Base-by-base conservation (phyloP, 305 asterid genomes). In the Solanum chacoense region DNA sequence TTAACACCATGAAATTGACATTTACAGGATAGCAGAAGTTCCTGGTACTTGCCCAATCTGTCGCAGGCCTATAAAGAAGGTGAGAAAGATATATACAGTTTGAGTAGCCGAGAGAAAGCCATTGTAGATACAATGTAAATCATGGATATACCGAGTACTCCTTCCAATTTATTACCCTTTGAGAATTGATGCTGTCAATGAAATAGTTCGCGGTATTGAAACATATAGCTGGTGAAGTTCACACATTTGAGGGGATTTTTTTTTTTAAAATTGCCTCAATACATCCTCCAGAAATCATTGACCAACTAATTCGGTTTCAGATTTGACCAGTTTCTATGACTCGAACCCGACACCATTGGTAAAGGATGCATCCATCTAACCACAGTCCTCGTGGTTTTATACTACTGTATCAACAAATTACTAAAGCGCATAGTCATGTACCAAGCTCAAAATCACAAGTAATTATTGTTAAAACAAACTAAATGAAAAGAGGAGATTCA, bases 1-100 rank as follows among this genome's bases (percentile, higher is more conserved):
- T 86, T 86, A 37, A 71, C 38, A 67, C 22, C 31, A 2, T 71
- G 88, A 71, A 76, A 42, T 85, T 89, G 81, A 38, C 89, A 38
- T 83, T 88, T 91, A 89, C 98, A 96, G 98, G 94, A 94, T 95
- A 65, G 84, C 92, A 32, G 94, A 94, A 90, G 92, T 94, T 85
- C 93, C 94, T 59, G 95, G 93, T 86, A 85, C 92, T 85, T 96
- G 99, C 91, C 98, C 99, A 26, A 91, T 96, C 86, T 96, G 99
- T 90, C 96, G 99, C 38, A 91, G 95, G 73, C 92, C 45, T 89
- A 93, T 92, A 35, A 95, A 92, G 93, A 94, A 91, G 92, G 99
- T 92, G 90, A 94, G 93, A 89, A 95, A 92, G 93, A 96, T 96
- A 88, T 94, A 91, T 92, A 91, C 98, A n/a, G 97, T 94, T 91